phyloP scores from a whole-genome alignment of 164 flowering plant genomes.

The Vitis cinerea region DNA sequence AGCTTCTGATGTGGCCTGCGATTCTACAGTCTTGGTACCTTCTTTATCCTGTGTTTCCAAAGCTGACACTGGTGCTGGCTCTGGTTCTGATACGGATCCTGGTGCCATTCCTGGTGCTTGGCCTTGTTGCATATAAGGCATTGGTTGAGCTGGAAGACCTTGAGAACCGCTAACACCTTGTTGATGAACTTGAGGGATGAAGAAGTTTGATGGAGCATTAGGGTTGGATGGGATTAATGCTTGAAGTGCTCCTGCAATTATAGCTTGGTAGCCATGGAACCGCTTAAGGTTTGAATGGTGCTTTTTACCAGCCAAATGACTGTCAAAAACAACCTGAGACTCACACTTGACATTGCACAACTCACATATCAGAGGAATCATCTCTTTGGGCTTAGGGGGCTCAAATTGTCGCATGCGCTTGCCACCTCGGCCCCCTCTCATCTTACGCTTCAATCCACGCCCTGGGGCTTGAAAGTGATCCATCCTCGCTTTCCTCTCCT shows the following conservation, averaged over 20 bases:
- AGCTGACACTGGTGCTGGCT: not conserved
- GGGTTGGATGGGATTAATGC: slow-evolving; percentile 32
- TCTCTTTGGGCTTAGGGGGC: slow-evolving; percentile 37
- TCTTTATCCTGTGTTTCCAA: slow-evolving; percentile 4
- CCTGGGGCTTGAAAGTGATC: slow-evolving; percentile 22
- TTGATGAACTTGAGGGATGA: slow-evolving; percentile 12
- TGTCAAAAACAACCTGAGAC: slow-evolving; percentile 45
- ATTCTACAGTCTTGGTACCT: not conserved
- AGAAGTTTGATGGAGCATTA: slow-evolving; percentile 11
- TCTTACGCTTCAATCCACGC: slow-evolving; percentile 34
- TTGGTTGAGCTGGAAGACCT: slow-evolving; percentile 12
- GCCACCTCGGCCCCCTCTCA: slow-evolving; percentile 37
- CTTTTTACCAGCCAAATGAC: slow-evolving; percentile 57
- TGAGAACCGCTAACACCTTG: slow-evolving; percentile 16
- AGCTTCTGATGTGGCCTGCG: not conserved
- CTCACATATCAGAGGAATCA: slow-evolving; percentile 39
- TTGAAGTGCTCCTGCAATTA: slow-evolving; percentile 28
- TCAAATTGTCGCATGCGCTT: slow-evolving; percentile 27
- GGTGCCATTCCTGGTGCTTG: slow-evolving; percentile 6
- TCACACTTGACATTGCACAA: slow-evolving; percentile 56
- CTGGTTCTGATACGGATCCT: not conserved
- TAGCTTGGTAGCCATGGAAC: slow-evolving; percentile 35
- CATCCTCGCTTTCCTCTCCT: slow-evolving; percentile 13
- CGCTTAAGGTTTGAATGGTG: slow-evolving; percentile 42
- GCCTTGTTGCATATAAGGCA: slow-evolving; percentile 17